Conservation (phyloP, 352 stramenopile genomes). For the Pythium guiyangense region DNA sequence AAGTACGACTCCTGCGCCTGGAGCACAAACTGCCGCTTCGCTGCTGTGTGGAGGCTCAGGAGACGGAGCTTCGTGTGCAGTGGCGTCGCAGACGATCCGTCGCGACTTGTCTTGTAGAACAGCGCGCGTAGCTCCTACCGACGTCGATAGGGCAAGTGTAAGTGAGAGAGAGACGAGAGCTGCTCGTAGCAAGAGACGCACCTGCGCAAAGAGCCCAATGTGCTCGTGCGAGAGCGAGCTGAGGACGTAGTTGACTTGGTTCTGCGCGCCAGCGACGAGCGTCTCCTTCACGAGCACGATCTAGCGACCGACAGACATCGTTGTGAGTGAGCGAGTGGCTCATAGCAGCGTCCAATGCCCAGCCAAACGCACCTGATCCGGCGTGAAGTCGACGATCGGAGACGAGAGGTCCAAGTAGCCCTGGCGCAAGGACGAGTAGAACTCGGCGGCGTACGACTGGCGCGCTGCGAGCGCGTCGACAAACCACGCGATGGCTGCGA, state of each 20-base stretch:
- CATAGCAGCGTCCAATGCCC: no score
- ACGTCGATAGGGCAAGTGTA: background rate
- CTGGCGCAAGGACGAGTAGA: conserved; percentile 80
- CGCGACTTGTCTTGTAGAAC: conserved; percentile 59
- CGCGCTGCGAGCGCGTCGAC: conserved; percentile 64
- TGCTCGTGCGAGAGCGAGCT: conserved; percentile 74
- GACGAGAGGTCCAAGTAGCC: conserved; percentile 81
- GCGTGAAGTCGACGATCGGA: conserved; percentile 75
- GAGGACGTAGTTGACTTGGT: conserved; percentile 86
- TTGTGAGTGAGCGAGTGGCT: background rate
- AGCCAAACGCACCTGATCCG: conserved; percentile 52
- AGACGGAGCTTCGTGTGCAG: conserved; percentile 75
- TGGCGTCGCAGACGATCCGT: conserved; percentile 37
- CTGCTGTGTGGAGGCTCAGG: conserved; percentile 64
- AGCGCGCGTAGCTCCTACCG: conserved; percentile 61
- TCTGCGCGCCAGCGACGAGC: conserved; percentile 62
- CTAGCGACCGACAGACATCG: conserved; percentile 17
- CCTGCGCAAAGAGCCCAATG: conserved; percentile 68
- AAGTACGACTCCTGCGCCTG: conserved; percentile 63
- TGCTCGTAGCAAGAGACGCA: conserved; percentile 10
- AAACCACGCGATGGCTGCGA: conserved; percentile 54
- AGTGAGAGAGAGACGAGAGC: background rate
- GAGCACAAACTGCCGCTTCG: conserved; percentile 61
- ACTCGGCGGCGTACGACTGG: conserved; percentile 83
- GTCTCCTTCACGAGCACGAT: conserved; percentile 79